Evolutionary conservation across 129 eudicot species (phyloP), one percentile per base, ranked within the genome.

Genomic region (Flaveria robusta): DNA sequence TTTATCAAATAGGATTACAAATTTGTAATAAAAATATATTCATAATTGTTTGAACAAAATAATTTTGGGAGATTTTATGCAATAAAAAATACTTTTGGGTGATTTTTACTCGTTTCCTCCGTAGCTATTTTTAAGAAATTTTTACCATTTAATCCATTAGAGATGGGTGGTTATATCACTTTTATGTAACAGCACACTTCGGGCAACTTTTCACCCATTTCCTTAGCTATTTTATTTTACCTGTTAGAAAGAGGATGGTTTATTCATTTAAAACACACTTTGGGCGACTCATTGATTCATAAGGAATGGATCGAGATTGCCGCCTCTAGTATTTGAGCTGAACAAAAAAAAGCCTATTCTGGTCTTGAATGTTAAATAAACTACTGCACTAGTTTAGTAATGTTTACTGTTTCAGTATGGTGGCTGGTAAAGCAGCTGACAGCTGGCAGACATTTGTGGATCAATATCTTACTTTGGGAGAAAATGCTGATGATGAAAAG

Each of bases 391-490:
- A 9, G 9, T 52, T 74, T 18, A 47, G 34, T 18, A 81, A n/a
- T 51, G 41, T 16, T 66, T 79, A 71, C 62, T 74, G 26, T 84
- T 83, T 62, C 86, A 93, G 98, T 72, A 79, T 34, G 50, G 68
- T 39, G 72, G 86, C 85, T 83, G 91, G 88, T 3, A 69, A 66
- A 39, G 93, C 97, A 74, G 85, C 96, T 49, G 83, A 90, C 64
- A 87, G 92, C 80, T 93, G 93, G 98, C 31, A 63, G 43, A 64
- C 87, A 26, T 80, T 43, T 14, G 84, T 84, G 91, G 97, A 93
- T 56, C 84, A 77, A 19, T 77, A 87, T 81, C 72, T 93, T 68
- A 81, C 14, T 8, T n/a, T 85, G 73, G 76, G 79, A 27, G 89
- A 87, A 63, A 58, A 76, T 45, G 10, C 59, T 72, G 26, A 72